These are phyloP conservation scores for Powellomyces hirtus DNA, from an alignment of 192 early-diverging fungal genomes.

Conservation along the genomic window DNA sequence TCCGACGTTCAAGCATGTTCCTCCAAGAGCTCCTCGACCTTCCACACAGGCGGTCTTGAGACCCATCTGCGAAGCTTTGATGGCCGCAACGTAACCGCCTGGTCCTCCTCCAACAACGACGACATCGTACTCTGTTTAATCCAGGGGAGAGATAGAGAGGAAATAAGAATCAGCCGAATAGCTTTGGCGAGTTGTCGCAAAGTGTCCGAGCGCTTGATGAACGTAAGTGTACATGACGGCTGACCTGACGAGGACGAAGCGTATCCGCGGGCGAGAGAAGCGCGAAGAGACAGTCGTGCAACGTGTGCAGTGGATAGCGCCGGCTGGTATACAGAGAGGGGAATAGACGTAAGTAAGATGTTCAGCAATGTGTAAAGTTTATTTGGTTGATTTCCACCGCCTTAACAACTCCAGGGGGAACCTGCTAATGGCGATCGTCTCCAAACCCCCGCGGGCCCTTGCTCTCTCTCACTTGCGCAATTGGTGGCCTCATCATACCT, in stretches of 20 bases:
- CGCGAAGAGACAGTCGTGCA: neutral
- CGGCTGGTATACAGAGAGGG: neutral
- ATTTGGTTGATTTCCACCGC: no score
- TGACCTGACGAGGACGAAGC: conserved; percentile 2
- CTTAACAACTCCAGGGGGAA: no score
- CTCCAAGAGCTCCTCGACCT: conserved; percentile 91
- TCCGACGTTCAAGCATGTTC: conserved; percentile 98
- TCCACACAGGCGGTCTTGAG: conserved; percentile 97
- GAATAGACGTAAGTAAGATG: neutral
- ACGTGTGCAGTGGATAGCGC: neutral
- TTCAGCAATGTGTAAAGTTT: no score
- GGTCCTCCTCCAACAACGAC: conserved; percentile 80
- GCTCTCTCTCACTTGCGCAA: no score
- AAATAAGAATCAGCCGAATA: neutral
- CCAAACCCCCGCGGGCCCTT: no score
- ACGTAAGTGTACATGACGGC: neutral
- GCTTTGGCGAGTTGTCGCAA: neutral
- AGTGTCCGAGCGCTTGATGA: neutral
- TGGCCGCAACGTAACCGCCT: conserved; percentile 97
- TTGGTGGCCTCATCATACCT: no score
- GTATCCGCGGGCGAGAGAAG: conserved; percentile 14
- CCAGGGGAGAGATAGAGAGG: neutral
- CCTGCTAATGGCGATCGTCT: no score
- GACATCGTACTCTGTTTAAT: conserved; percentile 19
- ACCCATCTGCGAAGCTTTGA: conserved; percentile 97